These are phyloP conservation scores for Barnettozyma sucrosica DNA, from an alignment of 805 yeast genomes.

Conservation along the genomic window DNA sequence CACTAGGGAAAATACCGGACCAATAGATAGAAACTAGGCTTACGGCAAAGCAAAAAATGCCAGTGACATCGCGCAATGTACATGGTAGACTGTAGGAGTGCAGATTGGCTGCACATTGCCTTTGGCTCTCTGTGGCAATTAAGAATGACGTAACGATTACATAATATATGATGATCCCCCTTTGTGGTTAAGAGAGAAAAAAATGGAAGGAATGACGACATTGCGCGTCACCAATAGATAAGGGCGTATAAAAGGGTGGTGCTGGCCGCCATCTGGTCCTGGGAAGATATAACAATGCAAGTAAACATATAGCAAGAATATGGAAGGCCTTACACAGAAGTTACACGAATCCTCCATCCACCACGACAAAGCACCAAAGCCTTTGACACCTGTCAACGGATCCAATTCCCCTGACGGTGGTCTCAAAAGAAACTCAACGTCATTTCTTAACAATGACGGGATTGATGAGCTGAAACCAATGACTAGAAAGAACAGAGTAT, in stretches of 20 bases:
- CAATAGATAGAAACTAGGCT: too few species aligned
- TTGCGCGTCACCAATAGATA: not conserved
- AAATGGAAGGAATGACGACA: not conserved
- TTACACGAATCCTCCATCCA: not conserved
- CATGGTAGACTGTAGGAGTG: too few species aligned
- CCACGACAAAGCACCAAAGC: not conserved
- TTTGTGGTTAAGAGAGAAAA: not conserved
- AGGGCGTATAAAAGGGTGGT: not conserved
- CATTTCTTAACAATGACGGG: slow-evolving; percentile 68
- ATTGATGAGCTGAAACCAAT: slow-evolving; percentile 62
- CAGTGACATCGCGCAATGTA: too few species aligned
- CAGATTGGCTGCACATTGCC: not conserved
- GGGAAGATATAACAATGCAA: too few species aligned
- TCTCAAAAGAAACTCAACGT: slow-evolving; percentile 37
- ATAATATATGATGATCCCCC: not conserved
- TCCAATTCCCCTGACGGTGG: not conserved
- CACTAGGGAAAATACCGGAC: too few species aligned
- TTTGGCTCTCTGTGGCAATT: too few species aligned
- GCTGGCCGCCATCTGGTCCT: too few species aligned
- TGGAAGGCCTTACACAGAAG: slow-evolving; percentile 1
- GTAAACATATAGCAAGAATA: not conserved
- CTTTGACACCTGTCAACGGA: not conserved
- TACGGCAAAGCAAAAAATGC: too few species aligned
- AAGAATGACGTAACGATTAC: not conserved
- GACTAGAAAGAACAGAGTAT: slow-evolving; percentile 55